Evolutionary conservation across 2,329 filamentous ascomycete genomes (phyloP).

Genomic region (Verticillium klebahnii): DNA sequence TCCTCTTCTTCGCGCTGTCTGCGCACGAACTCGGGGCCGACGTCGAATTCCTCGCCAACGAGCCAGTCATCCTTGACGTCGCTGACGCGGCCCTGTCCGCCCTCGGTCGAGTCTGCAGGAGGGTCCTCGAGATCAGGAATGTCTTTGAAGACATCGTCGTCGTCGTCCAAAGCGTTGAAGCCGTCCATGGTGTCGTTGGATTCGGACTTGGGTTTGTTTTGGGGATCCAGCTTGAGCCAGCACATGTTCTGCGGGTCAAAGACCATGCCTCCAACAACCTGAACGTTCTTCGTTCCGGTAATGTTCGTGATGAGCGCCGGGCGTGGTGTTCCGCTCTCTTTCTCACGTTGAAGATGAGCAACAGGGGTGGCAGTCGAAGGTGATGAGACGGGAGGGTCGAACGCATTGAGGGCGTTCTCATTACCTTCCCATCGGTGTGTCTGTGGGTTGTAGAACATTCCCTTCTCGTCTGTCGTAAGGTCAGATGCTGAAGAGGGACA

Average conservation of each 20-base stretch:
- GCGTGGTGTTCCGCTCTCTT: constrained; percentile 55
- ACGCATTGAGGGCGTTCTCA: constrained; percentile 75
- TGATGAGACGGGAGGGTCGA: constrained; percentile 61
- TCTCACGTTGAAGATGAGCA: constrained; percentile 43
- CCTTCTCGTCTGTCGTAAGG: constrained; percentile 65
- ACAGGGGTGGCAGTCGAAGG: constrained; percentile 46
- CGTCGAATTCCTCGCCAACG: constrained; percentile 94
- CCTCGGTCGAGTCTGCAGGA: constrained; percentile 42
- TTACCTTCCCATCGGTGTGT: constrained; percentile 95
- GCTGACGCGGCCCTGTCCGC: constrained; percentile 46
- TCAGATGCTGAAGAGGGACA: constrained; percentile 20
- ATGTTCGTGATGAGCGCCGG: constrained; percentile 90
- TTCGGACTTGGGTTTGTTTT: constrained; percentile 42
- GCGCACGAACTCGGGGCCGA: constrained; percentile 88
- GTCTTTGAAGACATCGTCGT: constrained; percentile 91
- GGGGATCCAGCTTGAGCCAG: constrained; percentile 75
- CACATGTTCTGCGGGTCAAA: constrained; percentile 97
- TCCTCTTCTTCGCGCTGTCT: constrained; percentile 89
- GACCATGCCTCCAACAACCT: constrained; percentile 96
- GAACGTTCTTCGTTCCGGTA: constrained; percentile 76
- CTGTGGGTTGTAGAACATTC: constrained; percentile 91
- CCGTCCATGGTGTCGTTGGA: constrained; percentile 55
- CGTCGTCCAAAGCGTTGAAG: constrained; percentile 71
- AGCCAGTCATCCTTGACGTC: constrained; percentile 73
- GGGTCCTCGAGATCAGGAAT: constrained; percentile 86